Conservation (phyloP, 202 grass and related monocot genomes). For the Musa balbisiana region DNA sequence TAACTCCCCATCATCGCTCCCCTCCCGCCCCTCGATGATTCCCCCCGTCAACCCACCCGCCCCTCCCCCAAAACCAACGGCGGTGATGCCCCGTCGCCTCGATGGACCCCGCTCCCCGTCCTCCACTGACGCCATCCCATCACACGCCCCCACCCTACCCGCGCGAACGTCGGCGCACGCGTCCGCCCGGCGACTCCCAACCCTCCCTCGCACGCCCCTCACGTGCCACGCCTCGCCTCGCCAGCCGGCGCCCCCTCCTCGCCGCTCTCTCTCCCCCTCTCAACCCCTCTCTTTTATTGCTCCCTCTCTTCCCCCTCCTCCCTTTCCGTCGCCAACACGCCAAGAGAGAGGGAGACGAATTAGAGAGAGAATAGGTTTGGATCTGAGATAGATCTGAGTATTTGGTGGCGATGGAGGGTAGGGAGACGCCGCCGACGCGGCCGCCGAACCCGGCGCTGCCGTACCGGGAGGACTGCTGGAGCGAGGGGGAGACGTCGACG, state of each 20-base stretch:
- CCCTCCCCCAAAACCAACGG: slow-evolving; percentile 31
- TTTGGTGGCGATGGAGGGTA: slow-evolving; percentile 19
- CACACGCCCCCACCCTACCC: slow-evolving; percentile 20
- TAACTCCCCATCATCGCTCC: slow-evolving; percentile 22
- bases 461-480: slow-evolving; percentile 99
- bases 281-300: background rate
- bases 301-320: background rate
- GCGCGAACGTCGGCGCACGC: slow-evolving; percentile 28
- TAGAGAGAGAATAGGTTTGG: slow-evolving; percentile 15
- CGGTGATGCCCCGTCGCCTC: slow-evolving; percentile 47
- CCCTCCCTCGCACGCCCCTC: slow-evolving; percentile 39
- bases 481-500: slow-evolving; percentile 91
- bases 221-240: slow-evolving; percentile 21
- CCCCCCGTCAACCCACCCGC: slow-evolving; percentile 58
- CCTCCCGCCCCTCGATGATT: background rate
- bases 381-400: slow-evolving; percentile 16
- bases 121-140: slow-evolving; percentile 16
- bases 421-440: slow-evolving; percentile 31
- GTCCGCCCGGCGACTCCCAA: slow-evolving; percentile 15
- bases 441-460: slow-evolving; percentile 76
- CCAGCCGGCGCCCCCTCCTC: slow-evolving; percentile 52
- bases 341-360: slow-evolving; percentile 18
- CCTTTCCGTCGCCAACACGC: background rate
- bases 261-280: slow-evolving; percentile 37
- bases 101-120: slow-evolving; percentile 15